Evolutionary conservation across 345 rosid genomes (phyloP).

Genomic region (Orychophragmus violaceus): DNA sequence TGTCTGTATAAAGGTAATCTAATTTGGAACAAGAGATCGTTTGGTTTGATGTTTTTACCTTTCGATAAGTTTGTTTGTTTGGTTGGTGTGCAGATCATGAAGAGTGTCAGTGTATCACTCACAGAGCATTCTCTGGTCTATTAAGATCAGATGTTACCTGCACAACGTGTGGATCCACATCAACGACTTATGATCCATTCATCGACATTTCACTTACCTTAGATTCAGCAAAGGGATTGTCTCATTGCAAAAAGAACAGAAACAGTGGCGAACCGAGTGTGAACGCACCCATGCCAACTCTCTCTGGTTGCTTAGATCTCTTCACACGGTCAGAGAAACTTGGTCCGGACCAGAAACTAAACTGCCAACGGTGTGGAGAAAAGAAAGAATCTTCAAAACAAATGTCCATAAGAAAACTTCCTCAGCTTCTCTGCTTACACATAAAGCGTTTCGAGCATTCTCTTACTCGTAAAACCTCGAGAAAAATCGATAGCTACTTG

Average conservation of each 20-base stretch:
- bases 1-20: constrained; percentile 42
- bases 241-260: constrained; percentile 22
- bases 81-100: constrained; percentile 48
- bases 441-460: constrained; percentile 91
- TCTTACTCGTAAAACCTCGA: constrained; percentile 48
- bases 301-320: constrained; percentile 72
- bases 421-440: constrained; percentile 75
- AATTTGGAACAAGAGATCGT: background rate
- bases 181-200: constrained; percentile 87
- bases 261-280: constrained; percentile 23
- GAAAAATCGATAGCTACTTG: constrained; percentile 70
- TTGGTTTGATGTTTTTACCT: background rate
- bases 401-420: constrained; percentile 84
- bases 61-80: constrained; percentile 15
- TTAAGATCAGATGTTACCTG: constrained; percentile 90
- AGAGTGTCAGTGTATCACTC: constrained; percentile 83
- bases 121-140: constrained; percentile 82
- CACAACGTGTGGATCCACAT: constrained; percentile 77
- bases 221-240: constrained; percentile 40
- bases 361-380: constrained; percentile 79
- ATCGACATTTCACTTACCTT: constrained; percentile 84
- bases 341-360: constrained; percentile 81
- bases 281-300: constrained; percentile 43
- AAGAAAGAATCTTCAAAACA: constrained; percentile 78
- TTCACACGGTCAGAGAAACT: constrained; percentile 79